These are phyloP conservation scores for Graphilbum fragrans DNA, from an alignment of 2,329 filamentous ascomycete genomes.

Conservation along the genomic window DNA sequence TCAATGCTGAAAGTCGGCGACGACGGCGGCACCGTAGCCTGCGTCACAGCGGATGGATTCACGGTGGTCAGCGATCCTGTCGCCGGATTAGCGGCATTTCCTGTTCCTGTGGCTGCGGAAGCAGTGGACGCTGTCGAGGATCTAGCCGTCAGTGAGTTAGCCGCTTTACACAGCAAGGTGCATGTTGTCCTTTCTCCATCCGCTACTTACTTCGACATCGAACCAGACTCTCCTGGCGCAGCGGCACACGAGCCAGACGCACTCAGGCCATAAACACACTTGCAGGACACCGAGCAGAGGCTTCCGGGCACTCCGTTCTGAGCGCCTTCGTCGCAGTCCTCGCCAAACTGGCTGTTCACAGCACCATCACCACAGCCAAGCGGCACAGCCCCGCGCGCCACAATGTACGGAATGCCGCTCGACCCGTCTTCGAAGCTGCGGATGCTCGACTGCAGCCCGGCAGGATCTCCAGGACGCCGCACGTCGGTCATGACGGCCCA, in stretches of 20 bases:
- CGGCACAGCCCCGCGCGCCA: slow-evolving; percentile 26
- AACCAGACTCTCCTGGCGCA: too few species aligned
- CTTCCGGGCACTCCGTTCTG: slow-evolving; percentile 19
- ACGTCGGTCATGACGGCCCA: slow-evolving; percentile 24
- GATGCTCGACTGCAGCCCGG: slow-evolving; percentile 1
- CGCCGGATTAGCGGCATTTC: too few species aligned
- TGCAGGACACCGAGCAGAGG: slow-evolving; percentile 25
- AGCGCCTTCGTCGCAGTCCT: slow-evolving; percentile 27
- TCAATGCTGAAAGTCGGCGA: background rate
- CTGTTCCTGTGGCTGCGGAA: too few species aligned
- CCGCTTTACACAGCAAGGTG: too few species aligned
- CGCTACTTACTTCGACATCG: too few species aligned
- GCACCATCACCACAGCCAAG: slow-evolving; percentile 26
- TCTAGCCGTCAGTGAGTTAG: too few species aligned
- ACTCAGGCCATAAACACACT: slow-evolving; percentile 19
- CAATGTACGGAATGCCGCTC: slow-evolving; percentile 27
- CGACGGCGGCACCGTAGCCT: background rate
- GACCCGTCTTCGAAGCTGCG: slow-evolving; percentile 22
- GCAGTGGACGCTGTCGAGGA: too few species aligned
- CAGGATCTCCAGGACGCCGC: background rate
- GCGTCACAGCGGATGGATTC: background rate
- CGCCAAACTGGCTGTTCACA: slow-evolving; percentile 19
- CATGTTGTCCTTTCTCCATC: too few species aligned
- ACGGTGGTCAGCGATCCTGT: background rate
- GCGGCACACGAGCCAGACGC: background rate